These are phyloP conservation scores for Solanum verrucosum DNA, from an alignment of 257 asterid species.

Conservation along the genomic window DNA sequence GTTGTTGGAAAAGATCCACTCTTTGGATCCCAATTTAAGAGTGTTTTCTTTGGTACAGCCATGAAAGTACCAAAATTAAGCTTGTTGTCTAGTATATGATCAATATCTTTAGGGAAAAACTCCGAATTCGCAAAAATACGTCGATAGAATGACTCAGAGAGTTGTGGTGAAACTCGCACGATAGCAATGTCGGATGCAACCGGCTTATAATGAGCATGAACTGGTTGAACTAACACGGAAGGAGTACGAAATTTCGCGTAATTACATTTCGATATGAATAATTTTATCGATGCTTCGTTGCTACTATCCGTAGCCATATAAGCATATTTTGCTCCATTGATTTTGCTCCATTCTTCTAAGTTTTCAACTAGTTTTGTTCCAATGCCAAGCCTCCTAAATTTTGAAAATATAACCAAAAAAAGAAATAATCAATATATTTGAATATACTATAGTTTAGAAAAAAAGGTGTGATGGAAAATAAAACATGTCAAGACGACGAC, in stretches of 20 bases:
- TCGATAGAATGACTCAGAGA: slow-evolving; percentile 32
- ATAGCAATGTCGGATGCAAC: slow-evolving; percentile 26
- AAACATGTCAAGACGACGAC: not conserved
- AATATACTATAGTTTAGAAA: not conserved
- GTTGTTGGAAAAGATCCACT: slow-evolving; percentile 27
- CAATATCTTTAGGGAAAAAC: slow-evolving; percentile 62
- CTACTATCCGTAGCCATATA: slow-evolving; percentile 79
- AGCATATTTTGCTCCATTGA: slow-evolving; percentile 56
- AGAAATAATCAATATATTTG: not conserved
- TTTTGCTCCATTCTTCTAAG: slow-evolving; percentile 48
- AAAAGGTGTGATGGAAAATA: not conserved
- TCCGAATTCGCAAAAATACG: slow-evolving; percentile 38
- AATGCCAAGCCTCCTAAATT: slow-evolving; percentile 68
- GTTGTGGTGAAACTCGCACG: slow-evolving; percentile 26
- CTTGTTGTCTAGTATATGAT: slow-evolving; percentile 33
- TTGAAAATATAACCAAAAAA: not conserved
- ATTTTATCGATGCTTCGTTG: slow-evolving; percentile 52
- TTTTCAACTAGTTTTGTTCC: slow-evolving; percentile 56
- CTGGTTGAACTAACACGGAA: slow-evolving; percentile 64
- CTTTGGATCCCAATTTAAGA: slow-evolving; percentile 34
- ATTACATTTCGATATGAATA: slow-evolving; percentile 49
- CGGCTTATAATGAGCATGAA: slow-evolving; percentile 53
- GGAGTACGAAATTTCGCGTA: slow-evolving; percentile 66
- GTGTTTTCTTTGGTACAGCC: slow-evolving; percentile 41
- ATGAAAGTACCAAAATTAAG: slow-evolving; percentile 70